Percentiles rank a stretch among this genome's conserved stretches.
Conservation (phyloP, 129 eudicot species). For the Chrysanthemum seticuspe region DNA sequence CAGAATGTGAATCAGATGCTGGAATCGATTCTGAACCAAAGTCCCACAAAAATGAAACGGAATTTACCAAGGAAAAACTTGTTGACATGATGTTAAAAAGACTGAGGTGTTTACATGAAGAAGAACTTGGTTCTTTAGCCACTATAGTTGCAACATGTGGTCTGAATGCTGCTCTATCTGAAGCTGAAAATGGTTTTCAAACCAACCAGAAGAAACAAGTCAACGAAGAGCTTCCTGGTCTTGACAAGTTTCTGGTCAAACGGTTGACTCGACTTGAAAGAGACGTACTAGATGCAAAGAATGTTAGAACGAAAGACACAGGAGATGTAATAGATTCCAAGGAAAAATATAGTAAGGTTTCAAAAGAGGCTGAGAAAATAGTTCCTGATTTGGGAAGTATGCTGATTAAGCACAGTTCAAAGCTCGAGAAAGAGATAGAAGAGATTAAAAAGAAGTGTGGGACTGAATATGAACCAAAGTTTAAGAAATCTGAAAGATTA, state of each 20-base stretch:
- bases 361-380: constrained; percentile 18
- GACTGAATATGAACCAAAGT: constrained; percentile 30
- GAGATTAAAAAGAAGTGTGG: constrained; percentile 40
- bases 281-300: constrained; percentile 78
- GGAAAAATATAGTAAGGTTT: constrained; percentile 15
- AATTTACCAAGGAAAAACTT: constrained; percentile 31
- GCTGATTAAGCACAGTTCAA: constrained; percentile 61
- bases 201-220: constrained; percentile 1
- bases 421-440: constrained; percentile 73
- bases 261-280: constrained; percentile 77
- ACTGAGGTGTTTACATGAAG: constrained; percentile 68
- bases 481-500: constrained; percentile 32
- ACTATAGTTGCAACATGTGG: constrained; percentile 97
- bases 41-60: constrained; percentile 28
- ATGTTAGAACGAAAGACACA: constrained; percentile 44
- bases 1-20: constrained; percentile 43
- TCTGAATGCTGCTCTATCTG: constrained; percentile 81
- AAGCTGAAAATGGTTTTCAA: constrained; percentile 39
- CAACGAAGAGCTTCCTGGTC: constrained; percentile 55
- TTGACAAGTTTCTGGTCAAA: constrained; percentile 83
- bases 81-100: constrained; percentile 76
- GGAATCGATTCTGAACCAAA: constrained; percentile 29
- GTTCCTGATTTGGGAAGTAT: constrained; percentile 61
- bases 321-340: neutral
- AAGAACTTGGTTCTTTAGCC: constrained; percentile 87